Evolutionary conservation across 2,329 filamentous ascomycete genomes (phyloP), one percentile per base, ranked within the genome.

Genomic region (Diaporthe citriasiana): DNA sequence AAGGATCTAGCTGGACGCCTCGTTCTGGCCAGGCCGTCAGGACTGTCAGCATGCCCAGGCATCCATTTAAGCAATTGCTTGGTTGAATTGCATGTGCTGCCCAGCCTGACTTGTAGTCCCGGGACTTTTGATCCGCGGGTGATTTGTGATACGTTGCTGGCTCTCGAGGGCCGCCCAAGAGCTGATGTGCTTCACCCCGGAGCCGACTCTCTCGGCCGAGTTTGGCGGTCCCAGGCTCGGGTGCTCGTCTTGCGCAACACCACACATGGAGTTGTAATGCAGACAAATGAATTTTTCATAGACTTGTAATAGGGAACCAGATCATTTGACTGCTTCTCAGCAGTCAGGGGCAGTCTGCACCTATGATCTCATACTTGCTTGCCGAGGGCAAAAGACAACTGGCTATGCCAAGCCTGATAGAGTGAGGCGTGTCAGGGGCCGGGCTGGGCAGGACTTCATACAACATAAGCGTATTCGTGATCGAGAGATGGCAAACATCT

Each of bases 1-100:
- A 4, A 47, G 60, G 60, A 35, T 65, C 60, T 25, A 65, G 60
- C 42, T 65, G 60, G 35, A 30, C 60, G 60, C 60, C 60, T 66
- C 45, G 13, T 51, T 17, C 27, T 66, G 42, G 59, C 60, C 45
- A 66, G 42, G 2, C 60, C 42, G 15, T 45, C 1, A 30, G 57
- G 35, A 42, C 17, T 63, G 45, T 51, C 42, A 66, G 45, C 42
- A 51, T 38, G 7, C 13, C 45, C 12, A 66, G 60, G 60, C 45
- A 66, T 35, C 42, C 42, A 25, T 66, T 50, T 50, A 47, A 65
- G 42, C 40, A 50, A 15, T 25, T 10, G 12, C 17, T 22, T 65
- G 27, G 9, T 45, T 33, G 60, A 4, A 50, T 8, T 9, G 30
- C 45, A 0, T 13, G 3, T 2, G 15, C 7, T 50, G 42, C 27